Percentiles rank a stretch among this genome's conserved stretches.
These are phyloP conservation scores for Apiotrichum porosum DNA, from an alignment of 1,284 basidiomycete genomes.

Conservation along the genomic window DNA sequence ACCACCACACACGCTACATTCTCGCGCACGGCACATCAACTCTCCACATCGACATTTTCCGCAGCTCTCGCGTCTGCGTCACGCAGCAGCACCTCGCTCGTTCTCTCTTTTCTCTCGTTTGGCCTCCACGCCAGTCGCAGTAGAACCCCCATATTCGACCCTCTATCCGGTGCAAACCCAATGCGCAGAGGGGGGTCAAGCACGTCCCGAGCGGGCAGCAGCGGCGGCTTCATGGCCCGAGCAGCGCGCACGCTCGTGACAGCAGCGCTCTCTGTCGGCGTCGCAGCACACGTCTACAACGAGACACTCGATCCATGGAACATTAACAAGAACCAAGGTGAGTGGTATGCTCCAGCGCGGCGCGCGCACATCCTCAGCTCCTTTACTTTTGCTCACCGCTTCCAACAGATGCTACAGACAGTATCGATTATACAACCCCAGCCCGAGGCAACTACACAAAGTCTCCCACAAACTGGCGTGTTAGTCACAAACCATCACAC, in stretches of 20 bases:
- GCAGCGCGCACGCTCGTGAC: neutral
- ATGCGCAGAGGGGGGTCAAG: conserved; percentile 8
- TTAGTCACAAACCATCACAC: conserved; percentile 34
- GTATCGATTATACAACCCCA: conserved; percentile 63
- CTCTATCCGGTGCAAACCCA: neutral
- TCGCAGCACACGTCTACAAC: conserved; percentile 53
- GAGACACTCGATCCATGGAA: conserved; percentile 74
- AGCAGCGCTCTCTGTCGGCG: conserved; percentile 8
- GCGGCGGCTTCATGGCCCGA: neutral
- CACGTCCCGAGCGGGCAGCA: neutral
- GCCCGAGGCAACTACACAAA: conserved; percentile 56
- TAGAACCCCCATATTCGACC: neutral
- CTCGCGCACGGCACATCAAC: too few relatives aligned
- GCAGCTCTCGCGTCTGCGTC: neutral
- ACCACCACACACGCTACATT: too few relatives aligned
- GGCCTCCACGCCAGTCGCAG: neutral
- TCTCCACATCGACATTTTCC: neutral
- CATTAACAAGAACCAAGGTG: conserved; percentile 69
- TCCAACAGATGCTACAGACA: conserved; percentile 56
- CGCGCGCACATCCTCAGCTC: neutral
- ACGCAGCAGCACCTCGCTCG: neutral
- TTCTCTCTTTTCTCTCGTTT: neutral
- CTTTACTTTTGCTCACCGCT: neutral
- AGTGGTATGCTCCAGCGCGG: conserved; percentile 6
- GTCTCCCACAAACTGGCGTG: conserved; percentile 81